Evolutionary conservation across 257 asterid species (phyloP), one percentile per base, ranked within the genome.

Genomic region (Mitragyna speciosa): DNA sequence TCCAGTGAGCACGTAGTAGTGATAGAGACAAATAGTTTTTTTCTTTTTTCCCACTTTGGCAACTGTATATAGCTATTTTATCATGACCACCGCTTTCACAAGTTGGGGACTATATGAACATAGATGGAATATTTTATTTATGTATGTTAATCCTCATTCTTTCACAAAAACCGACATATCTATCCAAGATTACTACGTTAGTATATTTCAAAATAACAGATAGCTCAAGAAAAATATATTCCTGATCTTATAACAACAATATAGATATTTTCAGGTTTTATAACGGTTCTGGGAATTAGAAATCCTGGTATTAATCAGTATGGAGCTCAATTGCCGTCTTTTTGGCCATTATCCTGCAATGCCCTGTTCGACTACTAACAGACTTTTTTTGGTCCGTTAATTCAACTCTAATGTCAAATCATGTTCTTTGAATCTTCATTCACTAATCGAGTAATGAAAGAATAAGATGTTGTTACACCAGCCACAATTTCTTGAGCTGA

Each of bases 401-500:
- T 19, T 52, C 67, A 9, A 36, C 67, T 39, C 24, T 48, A 3
- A 72, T 36, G 66, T 9, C 47, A 19, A 58, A 36, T 63, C 24
- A 75, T 58, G 19, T 19, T 20, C 67, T 28, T 36, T 6, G 10
- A 19, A 65, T 1, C 65, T 54, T 51, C 59, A 70, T n/a, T 43
- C 77, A 71, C 45, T 70, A 28, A 59, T 22, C 30, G 1, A 61
- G 0, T 7, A 12, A 12, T 43, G 26, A 72, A 56, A 45, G 6
- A 63, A 68, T 30, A 5, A 22, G n/a, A 7, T 43, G 20, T 41
- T 5, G 11, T 73, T 56, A 83, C 81, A 76, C 68, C 64, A 85
- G 81, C 88, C 88, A 85, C 43, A 79, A 24, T 36, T 82, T 85
- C 74, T 39, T 68, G 31, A 85, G 80, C 74, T 54, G 84, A 20